Percentiles rank a stretch among this genome's conserved stretches.
Conservation (phyloP, 2,329 filamentous ascomycete genomes). For the Cordyceps javanica region DNA sequence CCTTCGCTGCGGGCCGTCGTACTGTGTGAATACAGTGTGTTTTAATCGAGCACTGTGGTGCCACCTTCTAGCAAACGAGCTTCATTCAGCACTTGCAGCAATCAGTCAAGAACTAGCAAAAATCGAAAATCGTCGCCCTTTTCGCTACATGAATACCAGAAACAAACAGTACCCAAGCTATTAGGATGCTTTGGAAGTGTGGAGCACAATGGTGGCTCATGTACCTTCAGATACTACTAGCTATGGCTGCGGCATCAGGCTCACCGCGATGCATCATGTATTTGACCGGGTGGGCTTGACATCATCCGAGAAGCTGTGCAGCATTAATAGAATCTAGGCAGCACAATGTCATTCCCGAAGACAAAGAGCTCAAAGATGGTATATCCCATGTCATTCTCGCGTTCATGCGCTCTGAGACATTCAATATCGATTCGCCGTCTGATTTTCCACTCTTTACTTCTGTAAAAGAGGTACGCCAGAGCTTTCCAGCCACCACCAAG, state of each 20-base stretch:
- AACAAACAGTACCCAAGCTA: not conserved
- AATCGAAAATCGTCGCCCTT: not conserved
- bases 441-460: slow-evolving; percentile 49
- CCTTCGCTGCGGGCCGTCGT: not conserved
- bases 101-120: not conserved
- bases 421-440: slow-evolving; percentile 38
- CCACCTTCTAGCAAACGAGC: not conserved
- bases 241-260: not conserved
- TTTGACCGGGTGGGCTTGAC: slow-evolving; percentile 37
- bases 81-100: not conserved
- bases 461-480: slow-evolving; percentile 39
- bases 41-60: not conserved
- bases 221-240: not conserved
- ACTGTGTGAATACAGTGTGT: not conserved
- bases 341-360: slow-evolving; percentile 36
- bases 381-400: slow-evolving; percentile 55
- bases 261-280: slow-evolving; percentile 29
- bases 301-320: not conserved
- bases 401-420: slow-evolving; percentile 48
- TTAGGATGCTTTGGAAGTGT: not conserved
- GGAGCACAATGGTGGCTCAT: not conserved
- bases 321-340: slow-evolving; percentile 31
- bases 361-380: slow-evolving; percentile 28
- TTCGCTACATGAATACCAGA: not conserved
- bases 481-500: slow-evolving; percentile 49